phyloP scores from a whole-genome alignment of 345 rosid genomes.

The Populus deltoides region DNA sequence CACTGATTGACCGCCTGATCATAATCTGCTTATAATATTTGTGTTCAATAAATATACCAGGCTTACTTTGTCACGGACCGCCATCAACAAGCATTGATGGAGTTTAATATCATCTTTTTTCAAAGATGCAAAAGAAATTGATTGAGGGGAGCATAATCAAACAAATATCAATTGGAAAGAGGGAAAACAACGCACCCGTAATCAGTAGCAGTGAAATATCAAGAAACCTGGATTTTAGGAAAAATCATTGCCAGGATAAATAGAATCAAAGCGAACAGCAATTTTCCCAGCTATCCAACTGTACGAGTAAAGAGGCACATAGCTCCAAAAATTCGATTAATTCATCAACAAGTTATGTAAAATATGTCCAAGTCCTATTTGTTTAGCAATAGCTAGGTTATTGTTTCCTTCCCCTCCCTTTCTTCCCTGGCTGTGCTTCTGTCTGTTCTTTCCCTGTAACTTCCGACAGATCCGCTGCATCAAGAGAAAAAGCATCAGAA shows the following conservation, averaged over 20 bases:
- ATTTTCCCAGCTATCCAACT: background rate
- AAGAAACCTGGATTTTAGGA: background rate
- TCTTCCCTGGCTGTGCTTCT: slow-evolving; percentile 67
- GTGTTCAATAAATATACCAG: too few species aligned
- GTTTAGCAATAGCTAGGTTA: slow-evolving; percentile 19
- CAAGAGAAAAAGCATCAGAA: background rate
- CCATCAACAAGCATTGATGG: too few species aligned
- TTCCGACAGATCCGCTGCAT: slow-evolving; percentile 72
- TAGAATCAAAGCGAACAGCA: background rate
- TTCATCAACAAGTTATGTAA: background rate
- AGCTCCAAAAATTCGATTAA: slow-evolving; percentile 3
- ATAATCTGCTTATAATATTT: too few species aligned
- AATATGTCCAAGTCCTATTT: background rate
- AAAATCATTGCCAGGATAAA: background rate
- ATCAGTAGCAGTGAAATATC: background rate
- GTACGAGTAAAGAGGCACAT: background rate
- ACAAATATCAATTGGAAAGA: background rate
- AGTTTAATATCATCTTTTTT: too few species aligned
- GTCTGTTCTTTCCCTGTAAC: slow-evolving; percentile 70
- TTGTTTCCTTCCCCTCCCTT: slow-evolving; percentile 94
- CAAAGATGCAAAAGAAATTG: too few species aligned
- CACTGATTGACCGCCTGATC: too few species aligned
- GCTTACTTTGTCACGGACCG: too few species aligned
- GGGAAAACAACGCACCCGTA: background rate
- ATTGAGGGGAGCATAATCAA: background rate